These are phyloP conservation scores for Ramaria rubella DNA, from an alignment of 768 basidiomycete genomes.

Conservation along the genomic window DNA sequence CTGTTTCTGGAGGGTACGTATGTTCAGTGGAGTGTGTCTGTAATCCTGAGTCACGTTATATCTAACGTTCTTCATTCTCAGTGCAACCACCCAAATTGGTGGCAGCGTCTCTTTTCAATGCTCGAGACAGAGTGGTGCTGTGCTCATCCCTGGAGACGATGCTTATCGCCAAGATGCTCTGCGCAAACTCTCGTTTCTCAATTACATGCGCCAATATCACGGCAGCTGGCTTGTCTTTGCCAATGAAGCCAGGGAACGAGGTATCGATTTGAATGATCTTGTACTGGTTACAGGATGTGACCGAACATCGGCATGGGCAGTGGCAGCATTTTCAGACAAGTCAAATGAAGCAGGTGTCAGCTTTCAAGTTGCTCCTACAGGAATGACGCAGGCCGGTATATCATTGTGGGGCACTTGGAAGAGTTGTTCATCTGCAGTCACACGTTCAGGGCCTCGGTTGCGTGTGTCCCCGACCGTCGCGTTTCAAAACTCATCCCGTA, in stretches of 20 bases:
- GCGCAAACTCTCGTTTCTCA: neutral
- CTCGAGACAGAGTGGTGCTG: neutral
- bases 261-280: neutral
- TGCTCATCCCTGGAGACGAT: neutral
- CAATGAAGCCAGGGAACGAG: neutral
- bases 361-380: neutral
- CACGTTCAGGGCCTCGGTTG: neutral
- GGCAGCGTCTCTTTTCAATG: neutral
- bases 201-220: neutral
- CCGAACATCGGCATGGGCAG: neutral
- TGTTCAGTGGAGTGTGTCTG: neutral
- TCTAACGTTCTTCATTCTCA: neutral
- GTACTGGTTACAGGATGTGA: neutral
- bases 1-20: neutral
- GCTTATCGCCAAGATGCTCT: neutral
- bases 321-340: neutral
- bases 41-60: neutral
- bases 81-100: neutral
- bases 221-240: neutral
- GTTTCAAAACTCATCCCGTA: neutral
- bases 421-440: too few species aligned
- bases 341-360: neutral
- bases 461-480: too few species aligned
- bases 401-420: neutral
- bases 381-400: neutral